Conservation (phyloP, 2,329 filamentous ascomycete species). For the Aspergillus arachidicola region DNA sequence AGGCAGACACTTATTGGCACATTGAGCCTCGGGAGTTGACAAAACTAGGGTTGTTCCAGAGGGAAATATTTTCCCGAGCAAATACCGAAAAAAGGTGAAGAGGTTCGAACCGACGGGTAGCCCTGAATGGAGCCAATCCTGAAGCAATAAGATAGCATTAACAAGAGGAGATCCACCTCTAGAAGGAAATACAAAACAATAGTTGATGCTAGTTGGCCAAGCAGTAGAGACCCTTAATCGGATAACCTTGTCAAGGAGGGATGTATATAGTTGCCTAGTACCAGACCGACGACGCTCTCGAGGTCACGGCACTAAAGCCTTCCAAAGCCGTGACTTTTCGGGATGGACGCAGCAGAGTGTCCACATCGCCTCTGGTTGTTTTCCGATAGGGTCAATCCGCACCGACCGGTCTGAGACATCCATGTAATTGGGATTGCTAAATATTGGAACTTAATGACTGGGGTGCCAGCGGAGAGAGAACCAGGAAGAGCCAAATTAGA, state of each 20-base stretch:
- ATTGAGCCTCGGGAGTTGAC: conserved; percentile 6
- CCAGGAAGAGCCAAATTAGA: background rate
- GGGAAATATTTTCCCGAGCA: conserved; percentile 18
- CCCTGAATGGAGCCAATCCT: background rate
- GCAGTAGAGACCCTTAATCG: background rate
- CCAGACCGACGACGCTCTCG: background rate
- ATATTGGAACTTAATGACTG: background rate
- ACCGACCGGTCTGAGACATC: conserved; percentile 12
- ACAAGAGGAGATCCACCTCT: background rate
- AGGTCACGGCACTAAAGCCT: background rate
- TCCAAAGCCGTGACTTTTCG: conserved; percentile 4
- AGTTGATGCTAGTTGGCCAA: background rate
- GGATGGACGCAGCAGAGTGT: conserved; percentile 6
- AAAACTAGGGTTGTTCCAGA: conserved; percentile 3
- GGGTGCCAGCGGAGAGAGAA: background rate
- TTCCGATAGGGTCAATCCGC: conserved; percentile 15
- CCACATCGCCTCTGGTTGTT: conserved; percentile 9
- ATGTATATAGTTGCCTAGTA: background rate
- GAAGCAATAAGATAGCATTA: conserved; percentile 3
- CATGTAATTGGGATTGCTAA: background rate
- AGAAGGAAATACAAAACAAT: background rate
- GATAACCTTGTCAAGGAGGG: background rate
- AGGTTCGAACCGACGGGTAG: background rate
- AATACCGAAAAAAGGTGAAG: conserved; percentile 12
- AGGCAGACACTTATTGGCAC: conserved; percentile 10